These are phyloP conservation scores for Fusarium staphyleae DNA, from an alignment of 2,329 filamentous ascomycete species.

Conservation along the genomic window DNA sequence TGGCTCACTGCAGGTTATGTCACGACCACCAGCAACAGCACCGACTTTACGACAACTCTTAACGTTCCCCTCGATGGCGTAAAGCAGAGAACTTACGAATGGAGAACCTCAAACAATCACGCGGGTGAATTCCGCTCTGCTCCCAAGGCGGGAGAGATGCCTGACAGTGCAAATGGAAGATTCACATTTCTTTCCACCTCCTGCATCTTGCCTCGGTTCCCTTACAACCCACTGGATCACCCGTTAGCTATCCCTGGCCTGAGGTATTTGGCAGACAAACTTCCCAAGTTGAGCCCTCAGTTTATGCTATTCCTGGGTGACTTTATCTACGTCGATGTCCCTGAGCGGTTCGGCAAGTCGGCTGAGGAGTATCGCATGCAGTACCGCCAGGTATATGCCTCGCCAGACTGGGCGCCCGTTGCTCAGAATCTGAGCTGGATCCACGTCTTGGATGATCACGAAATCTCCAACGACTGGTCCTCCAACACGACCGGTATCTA, in stretches of 20 bases:
- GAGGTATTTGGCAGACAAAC: slow-evolving; percentile 73
- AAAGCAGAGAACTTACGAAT: slow-evolving; percentile 80
- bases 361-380: slow-evolving; percentile 84
- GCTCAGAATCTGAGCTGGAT: slow-evolving; percentile 91
- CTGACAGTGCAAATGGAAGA: slow-evolving; percentile 66
- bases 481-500: slow-evolving; percentile 83
- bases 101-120: slow-evolving; percentile 85
- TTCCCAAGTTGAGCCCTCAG: slow-evolving; percentile 76
- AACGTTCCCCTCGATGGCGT: slow-evolving; percentile 68
- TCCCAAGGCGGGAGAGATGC: slow-evolving; percentile 71
- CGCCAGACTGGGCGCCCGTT: slow-evolving; percentile 84
- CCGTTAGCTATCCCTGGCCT: slow-evolving; percentile 84
- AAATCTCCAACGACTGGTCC: slow-evolving; percentile 94
- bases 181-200: slow-evolving; percentile 94
- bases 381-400: slow-evolving; percentile 95
- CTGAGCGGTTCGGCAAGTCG: slow-evolving; percentile 75
- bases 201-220: slow-evolving; percentile 90
- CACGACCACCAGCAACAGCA: slow-evolving; percentile 72
- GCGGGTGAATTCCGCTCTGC: slow-evolving; percentile 82
- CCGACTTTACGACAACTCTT: slow-evolving; percentile 81
- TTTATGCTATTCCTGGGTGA: slow-evolving; percentile 86
- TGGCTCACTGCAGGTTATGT: slow-evolving; percentile 75
- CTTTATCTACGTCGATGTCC: slow-evolving; percentile 92
- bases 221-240: slow-evolving; percentile 85
- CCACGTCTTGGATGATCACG: slow-evolving; percentile 95